These are phyloP conservation scores for Clarireedia monteithiana DNA, from an alignment of 2,329 filamentous ascomycete genomes.

Conservation along the genomic window DNA sequence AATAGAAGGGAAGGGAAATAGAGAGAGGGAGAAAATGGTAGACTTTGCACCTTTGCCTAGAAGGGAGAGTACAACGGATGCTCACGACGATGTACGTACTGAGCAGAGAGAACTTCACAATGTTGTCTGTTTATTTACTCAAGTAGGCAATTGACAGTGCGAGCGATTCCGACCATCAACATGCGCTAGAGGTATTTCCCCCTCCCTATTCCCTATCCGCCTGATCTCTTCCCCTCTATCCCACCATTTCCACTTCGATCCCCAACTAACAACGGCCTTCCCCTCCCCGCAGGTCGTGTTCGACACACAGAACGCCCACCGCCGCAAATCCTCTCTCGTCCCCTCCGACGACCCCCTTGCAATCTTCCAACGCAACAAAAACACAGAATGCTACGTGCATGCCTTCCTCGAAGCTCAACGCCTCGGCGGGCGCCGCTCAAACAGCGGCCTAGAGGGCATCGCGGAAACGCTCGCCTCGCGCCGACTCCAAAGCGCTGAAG, in stretches of 20 bases:
- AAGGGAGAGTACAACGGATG: background rate
- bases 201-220: background rate
- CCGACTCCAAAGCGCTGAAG: constrained; percentile 9
- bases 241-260: background rate
- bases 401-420: constrained; percentile 54
- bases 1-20: background rate
- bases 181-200: constrained; percentile 37
- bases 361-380: constrained; percentile 31
- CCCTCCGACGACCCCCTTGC: constrained; percentile 38
- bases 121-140: background rate
- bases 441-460: constrained; percentile 25
- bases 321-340: constrained; percentile 60
- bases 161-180: constrained; percentile 29
- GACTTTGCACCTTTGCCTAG: background rate
- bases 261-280: background rate
- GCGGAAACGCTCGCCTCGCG: constrained; percentile 20
- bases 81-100: constrained; percentile 9
- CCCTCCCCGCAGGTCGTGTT: constrained; percentile 44
- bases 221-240: background rate
- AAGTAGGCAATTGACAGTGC: constrained; percentile 21
- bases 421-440: constrained; percentile 22
- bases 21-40: background rate
- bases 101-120: background rate
- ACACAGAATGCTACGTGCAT: constrained; percentile 57
- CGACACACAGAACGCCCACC: constrained; percentile 51